phyloP scores from a whole-genome alignment of 805 yeast genomes.

The Nakazawaea ambrosiae region DNA sequence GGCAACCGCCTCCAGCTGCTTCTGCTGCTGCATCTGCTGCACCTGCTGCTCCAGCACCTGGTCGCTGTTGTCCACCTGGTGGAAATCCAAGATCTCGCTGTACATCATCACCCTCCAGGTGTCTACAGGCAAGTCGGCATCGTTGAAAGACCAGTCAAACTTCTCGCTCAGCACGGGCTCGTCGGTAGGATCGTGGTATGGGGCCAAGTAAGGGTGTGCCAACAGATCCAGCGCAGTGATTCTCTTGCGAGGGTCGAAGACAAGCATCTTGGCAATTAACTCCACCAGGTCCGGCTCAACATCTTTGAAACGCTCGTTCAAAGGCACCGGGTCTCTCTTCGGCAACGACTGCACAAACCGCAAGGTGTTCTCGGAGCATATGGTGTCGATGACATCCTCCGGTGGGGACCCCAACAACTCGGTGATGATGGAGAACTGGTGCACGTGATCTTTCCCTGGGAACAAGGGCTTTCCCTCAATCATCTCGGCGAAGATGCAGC shows the following conservation, averaged over 20 bases:
- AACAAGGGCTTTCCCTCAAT: slow-evolving; percentile 93
- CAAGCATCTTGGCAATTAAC: slow-evolving; percentile 79
- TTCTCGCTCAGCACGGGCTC: slow-evolving; percentile 91
- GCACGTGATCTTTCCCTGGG: slow-evolving; percentile 98
- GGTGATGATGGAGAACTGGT: slow-evolving; percentile 94
- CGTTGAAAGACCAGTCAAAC: slow-evolving; percentile 98
- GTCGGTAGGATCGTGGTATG: slow-evolving; percentile 95
- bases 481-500: slow-evolving; percentile 97
- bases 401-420: slow-evolving; percentile 94
- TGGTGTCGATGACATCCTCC: slow-evolving; percentile 89
- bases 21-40: slow-evolving; percentile 20
- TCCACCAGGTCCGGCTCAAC: slow-evolving; percentile 86
- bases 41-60: slow-evolving; percentile 17
- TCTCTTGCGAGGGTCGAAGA: slow-evolving; percentile 92
- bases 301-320: slow-evolving; percentile 70
- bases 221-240: slow-evolving; percentile 89
- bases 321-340: slow-evolving; percentile 84
- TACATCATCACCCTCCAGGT: slow-evolving; percentile 99
- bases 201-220: slow-evolving; percentile 84
- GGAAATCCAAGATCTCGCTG: slow-evolving; percentile 93
- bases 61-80: slow-evolving; percentile 61
- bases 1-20: slow-evolving; percentile 12
- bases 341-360: slow-evolving; percentile 93
- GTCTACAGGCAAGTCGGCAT: slow-evolving; percentile 95
- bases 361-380: slow-evolving; percentile 90